Percentiles rank a stretch among this genome's conserved stretches.
Conservation (phyloP, 768 basidiomycete genomes). For the Tephrocybe sp. region DNA sequence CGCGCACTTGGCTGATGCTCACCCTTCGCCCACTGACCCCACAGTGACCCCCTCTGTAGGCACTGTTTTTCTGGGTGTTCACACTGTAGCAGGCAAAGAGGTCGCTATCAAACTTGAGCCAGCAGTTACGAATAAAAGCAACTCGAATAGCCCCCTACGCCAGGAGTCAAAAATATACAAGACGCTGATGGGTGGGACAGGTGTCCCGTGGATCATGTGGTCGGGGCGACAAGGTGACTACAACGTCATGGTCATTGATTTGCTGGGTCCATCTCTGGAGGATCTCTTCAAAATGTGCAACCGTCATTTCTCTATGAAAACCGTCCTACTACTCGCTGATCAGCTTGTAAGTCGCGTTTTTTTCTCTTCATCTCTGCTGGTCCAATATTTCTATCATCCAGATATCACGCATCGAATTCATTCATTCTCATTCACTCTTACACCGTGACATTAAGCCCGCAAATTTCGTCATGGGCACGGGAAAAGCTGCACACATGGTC, state of each 20-base stretch:
- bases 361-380: conserved; percentile 9
- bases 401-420: conserved; percentile 95
- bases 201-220: conserved; percentile 92
- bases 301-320: conserved; percentile 91
- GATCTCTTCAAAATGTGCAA: conserved; percentile 89
- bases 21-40: conserved; percentile 11
- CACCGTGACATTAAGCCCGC: conserved; percentile 99
- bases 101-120: conserved; percentile 84
- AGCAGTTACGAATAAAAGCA: conserved; percentile 40
- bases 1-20: conserved; percentile 20
- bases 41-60: too few species aligned
- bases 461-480: conserved; percentile 94
- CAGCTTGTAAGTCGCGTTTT: conserved; percentile 68
- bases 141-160: conserved; percentile 60
- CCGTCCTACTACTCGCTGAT: conserved; percentile 89
- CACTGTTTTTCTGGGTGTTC: conserved; percentile 75
- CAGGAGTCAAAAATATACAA: conserved; percentile 93
- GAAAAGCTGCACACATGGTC: conserved; percentile 58
- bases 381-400: conserved; percentile 29
- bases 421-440: conserved; percentile 91
- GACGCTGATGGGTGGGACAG: conserved; percentile 82
- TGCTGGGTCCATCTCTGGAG: conserved; percentile 87
- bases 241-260: conserved; percentile 97
- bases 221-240: conserved; percentile 89
- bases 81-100: conserved; percentile 78